phyloP scores from a whole-genome alignment of 2,329 filamentous ascomycete genomes.

The Dichotomopilus funicola region DNA sequence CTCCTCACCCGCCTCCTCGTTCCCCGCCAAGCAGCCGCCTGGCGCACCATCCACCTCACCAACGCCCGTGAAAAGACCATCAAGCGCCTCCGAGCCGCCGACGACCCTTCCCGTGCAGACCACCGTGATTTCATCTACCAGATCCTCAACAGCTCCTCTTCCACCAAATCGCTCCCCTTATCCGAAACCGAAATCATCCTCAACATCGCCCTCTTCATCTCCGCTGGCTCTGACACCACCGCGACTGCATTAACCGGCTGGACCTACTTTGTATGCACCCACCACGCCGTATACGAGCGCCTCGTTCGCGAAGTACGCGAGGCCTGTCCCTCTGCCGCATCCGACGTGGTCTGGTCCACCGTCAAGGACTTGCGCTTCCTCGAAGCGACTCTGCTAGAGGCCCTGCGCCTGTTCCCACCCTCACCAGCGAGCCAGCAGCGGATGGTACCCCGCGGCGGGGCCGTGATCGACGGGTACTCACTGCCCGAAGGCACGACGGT shows the following conservation, averaged over 20 bases:
- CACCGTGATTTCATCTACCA: conserved; percentile 2
- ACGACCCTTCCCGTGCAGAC: neutral
- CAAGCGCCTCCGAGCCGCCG: neutral
- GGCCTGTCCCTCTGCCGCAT: neutral
- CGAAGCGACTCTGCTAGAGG: neutral
- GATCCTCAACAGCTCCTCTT: neutral
- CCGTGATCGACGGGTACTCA: neutral
- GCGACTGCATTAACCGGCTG: conserved; percentile 1
- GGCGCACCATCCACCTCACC: neutral
- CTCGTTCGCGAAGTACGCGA: neutral
- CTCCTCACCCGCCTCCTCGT: neutral
- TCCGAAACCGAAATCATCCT: neutral
- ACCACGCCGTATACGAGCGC: neutral
- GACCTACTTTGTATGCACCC: conserved; percentile 1
- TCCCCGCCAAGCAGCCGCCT: neutral
- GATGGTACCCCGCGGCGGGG: neutral
- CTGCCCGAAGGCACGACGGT: neutral
- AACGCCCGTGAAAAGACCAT: neutral
- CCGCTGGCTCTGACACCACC: conserved; percentile 1
- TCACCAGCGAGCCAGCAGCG: neutral
- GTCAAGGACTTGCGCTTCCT: neutral
- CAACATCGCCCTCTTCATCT: conserved; percentile 3
- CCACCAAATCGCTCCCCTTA: neutral
- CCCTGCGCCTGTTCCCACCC: neutral
- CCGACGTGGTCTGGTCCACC: neutral